phyloP scores from a whole-genome alignment of 345 rosid species.

The Eucalyptus globulus region DNA sequence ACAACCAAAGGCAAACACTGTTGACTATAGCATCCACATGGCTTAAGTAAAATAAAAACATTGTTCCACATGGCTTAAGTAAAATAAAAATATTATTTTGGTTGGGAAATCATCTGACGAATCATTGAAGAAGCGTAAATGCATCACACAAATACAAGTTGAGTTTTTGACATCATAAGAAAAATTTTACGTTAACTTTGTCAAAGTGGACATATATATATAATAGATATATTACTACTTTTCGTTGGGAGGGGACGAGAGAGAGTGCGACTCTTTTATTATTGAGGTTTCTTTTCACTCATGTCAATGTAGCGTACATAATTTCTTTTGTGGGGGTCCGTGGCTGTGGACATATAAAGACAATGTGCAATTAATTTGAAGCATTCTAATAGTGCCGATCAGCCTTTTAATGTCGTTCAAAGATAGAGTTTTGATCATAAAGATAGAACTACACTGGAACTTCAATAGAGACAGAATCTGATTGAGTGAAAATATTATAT shows the following conservation, averaged over 20 bases:
- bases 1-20: too few species aligned
- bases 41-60: too few species aligned
- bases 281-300: not conserved
- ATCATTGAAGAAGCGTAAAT: too few species aligned
- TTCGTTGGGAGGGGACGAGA: not conserved
- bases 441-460: not conserved
- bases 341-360: not conserved
- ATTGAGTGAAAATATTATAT: not conserved
- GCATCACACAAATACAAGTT: fast-evolving
- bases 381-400: not conserved
- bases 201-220: not conserved
- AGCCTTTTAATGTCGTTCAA: not conserved
- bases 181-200: too few species aligned
- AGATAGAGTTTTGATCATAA: not conserved
- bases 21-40: too few species aligned
- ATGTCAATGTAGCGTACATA: not conserved
- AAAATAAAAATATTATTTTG: too few species aligned
- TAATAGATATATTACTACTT: not conserved
- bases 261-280: not conserved
- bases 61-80: too few species aligned
- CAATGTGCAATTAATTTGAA: not conserved
- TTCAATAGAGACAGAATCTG: not conserved
- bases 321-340: not conserved
- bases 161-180: too few species aligned
- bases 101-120: fast-evolving